A percentile compares a stretch with the other conserved stretches of the same genome.
These are phyloP conservation scores for Arachis stenosperma DNA, from an alignment of 306 rosid genomes.

Conservation along the genomic window DNA sequence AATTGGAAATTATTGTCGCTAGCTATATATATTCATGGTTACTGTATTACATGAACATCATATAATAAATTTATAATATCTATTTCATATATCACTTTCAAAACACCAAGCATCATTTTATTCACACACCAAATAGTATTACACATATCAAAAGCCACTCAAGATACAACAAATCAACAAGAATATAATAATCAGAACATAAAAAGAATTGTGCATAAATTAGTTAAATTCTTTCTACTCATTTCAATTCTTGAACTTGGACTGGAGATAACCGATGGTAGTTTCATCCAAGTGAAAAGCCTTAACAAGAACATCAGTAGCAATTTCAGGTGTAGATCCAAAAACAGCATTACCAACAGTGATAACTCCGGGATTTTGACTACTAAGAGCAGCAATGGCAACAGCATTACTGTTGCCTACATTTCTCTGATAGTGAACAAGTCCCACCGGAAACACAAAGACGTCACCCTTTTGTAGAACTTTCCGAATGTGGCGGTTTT, in stretches of 20 bases:
- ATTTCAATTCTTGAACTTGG: constrained; percentile 39
- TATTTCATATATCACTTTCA: not conserved
- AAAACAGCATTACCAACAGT: constrained; percentile 46
- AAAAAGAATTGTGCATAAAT: too few relatives aligned
- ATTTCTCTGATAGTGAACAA: constrained; percentile 48
- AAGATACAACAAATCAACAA: not conserved
- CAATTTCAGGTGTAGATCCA: constrained; percentile 41
- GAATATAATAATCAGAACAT: not conserved
- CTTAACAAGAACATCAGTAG: constrained; percentile 31
- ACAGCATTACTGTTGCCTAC: constrained; percentile 37
- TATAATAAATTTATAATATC: not conserved
- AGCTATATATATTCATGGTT: not conserved
- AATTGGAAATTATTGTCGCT: too few relatives aligned
- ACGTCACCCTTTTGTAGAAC: constrained; percentile 47
- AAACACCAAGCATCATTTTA: not conserved
- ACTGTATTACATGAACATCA: not conserved
- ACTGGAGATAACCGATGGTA: constrained; percentile 17
- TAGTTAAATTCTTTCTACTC: not conserved
- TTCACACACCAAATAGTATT: not conserved
- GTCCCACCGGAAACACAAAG: constrained; percentile 50
- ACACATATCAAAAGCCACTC: not conserved
- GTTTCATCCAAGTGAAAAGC: constrained; percentile 37
- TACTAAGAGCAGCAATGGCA: constrained; percentile 49
- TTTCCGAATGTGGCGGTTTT: constrained; percentile 35
- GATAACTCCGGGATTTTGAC: constrained; percentile 45